Evolutionary conservation across 768 basidiomycete species (phyloP), one percentile per base, ranked within the genome.

Genomic region (Piloderma croceum): DNA sequence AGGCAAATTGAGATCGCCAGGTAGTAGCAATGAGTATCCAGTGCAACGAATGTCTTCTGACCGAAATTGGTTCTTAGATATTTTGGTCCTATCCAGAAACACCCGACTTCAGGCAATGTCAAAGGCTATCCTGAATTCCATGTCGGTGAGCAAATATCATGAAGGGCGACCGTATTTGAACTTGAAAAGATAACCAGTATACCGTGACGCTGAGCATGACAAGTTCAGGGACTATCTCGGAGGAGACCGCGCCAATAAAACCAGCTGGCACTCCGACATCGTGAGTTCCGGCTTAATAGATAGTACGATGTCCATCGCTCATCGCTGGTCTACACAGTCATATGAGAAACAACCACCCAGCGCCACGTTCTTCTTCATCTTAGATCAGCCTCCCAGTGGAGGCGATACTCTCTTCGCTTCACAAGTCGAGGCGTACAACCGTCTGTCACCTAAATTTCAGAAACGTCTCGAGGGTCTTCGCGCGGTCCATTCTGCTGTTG

Each of bases 61-160:
- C n/a, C n/a, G 32, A 42, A 21, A 20, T 6, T 23, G 3, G 7
- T 9, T 9, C 27, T 9, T 29, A 47, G 56, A 19, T 54, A 56
- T 38, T 56, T 54, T 27, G 52, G 54, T 3, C 58, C 52, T 24
- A 56, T 57, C 36, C 54, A 59, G 34, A 15, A 45, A 6, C 59
- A 61, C 42, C 60, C 60, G 7, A 55, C 55, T 4, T 71, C 71
- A 7, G 73, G 73, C 1, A 76, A 77, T 41, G 71, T 70, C 5
- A 69, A 73, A 45, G 74, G 69, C 7, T 76, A 65, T 50, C 76
- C 77, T 10, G 76, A 78, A 52, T 76, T 77, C 58, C 76, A 78
- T 46, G 70, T 78, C 45, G 70, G 72, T 71, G 31, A 50, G 70
- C 54, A 6, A 3, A 13, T 29, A 9, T 29, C n/a, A n/a, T n/a